These are phyloP conservation scores for Tulasnella sp. DNA, from an alignment of 768 basidiomycete species.

Conservation along the genomic window DNA sequence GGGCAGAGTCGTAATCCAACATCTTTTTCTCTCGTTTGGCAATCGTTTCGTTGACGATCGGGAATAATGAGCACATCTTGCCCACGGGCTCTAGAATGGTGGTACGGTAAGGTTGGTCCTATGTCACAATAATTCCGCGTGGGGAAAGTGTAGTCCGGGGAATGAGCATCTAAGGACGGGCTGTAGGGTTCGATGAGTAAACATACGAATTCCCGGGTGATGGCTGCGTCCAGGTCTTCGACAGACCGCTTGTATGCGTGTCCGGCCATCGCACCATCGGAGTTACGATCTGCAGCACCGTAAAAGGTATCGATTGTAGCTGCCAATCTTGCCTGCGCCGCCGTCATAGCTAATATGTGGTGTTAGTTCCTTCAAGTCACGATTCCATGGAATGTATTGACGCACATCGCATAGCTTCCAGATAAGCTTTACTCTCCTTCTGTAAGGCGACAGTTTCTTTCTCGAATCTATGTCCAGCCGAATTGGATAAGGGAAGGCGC, in stretches of 20 bases:
- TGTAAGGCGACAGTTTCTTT: constrained; percentile 92
- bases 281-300: constrained; percentile 72
- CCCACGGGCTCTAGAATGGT: constrained; percentile 94
- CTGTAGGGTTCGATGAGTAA: not conserved
- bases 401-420: constrained; percentile 90
- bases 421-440: constrained; percentile 91
- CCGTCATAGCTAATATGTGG: constrained; percentile 70
- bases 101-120: constrained; percentile 94
- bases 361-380: not conserved
- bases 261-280: constrained; percentile 93
- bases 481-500: not conserved
- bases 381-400: constrained; percentile 26
- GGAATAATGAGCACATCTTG: constrained; percentile 95
- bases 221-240: constrained; percentile 84
- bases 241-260: constrained; percentile 95
- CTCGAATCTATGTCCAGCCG: constrained; percentile 63
- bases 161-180: not conserved
- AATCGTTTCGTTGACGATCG: constrained; percentile 89
- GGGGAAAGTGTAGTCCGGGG: not conserved
- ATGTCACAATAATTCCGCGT: not conserved
- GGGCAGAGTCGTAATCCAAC: constrained; percentile 90
- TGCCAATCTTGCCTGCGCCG: constrained; percentile 87
- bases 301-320: constrained; percentile 95
- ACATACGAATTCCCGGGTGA: constrained; percentile 79
- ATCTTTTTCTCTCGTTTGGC: constrained; percentile 97